Evolutionary conservation across 2,329 filamentous ascomycete species (phyloP).

Genomic region (Trichoderma sp.): DNA sequence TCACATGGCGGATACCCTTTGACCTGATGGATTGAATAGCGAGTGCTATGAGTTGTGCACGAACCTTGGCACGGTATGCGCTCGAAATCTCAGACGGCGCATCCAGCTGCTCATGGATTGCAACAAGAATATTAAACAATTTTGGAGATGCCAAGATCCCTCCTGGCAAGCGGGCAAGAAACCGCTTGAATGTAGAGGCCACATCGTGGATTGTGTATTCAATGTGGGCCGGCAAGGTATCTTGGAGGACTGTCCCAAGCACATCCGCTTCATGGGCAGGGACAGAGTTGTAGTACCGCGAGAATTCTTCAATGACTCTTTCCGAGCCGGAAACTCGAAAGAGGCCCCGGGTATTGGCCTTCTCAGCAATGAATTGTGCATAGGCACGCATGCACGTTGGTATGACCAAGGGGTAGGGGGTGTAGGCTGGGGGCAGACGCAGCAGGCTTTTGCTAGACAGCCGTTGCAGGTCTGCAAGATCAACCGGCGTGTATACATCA

Average conservation of each 20-base stretch:
- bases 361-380: slow-evolving; percentile 63
- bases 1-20: slow-evolving; percentile 59
- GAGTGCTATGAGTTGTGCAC: slow-evolving; percentile 66
- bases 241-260: slow-evolving; percentile 58
- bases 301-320: slow-evolving; percentile 58
- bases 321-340: slow-evolving; percentile 65
- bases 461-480: slow-evolving; percentile 61
- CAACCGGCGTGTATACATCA: slow-evolving; percentile 51
- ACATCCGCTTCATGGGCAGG: slow-evolving; percentile 53
- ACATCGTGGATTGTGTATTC: slow-evolving; percentile 63
- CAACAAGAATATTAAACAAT: slow-evolving; percentile 63
- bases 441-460: slow-evolving; percentile 64
- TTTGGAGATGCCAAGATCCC: slow-evolving; percentile 65
- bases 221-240: slow-evolving; percentile 62
- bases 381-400: slow-evolving; percentile 68
- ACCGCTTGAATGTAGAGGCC: slow-evolving; percentile 65
- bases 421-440: slow-evolving; percentile 61
- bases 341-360: slow-evolving; percentile 58
- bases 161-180: slow-evolving; percentile 64
- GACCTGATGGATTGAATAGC: slow-evolving; percentile 62
- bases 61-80: slow-evolving; percentile 57
- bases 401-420: slow-evolving; percentile 57
- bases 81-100: slow-evolving; percentile 53
- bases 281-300: slow-evolving; percentile 61
- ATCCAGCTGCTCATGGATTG: slow-evolving; percentile 59